These are phyloP conservation scores for Nicotiana rustica DNA, from an alignment of 305 asterid genomes.

Conservation along the genomic window DNA sequence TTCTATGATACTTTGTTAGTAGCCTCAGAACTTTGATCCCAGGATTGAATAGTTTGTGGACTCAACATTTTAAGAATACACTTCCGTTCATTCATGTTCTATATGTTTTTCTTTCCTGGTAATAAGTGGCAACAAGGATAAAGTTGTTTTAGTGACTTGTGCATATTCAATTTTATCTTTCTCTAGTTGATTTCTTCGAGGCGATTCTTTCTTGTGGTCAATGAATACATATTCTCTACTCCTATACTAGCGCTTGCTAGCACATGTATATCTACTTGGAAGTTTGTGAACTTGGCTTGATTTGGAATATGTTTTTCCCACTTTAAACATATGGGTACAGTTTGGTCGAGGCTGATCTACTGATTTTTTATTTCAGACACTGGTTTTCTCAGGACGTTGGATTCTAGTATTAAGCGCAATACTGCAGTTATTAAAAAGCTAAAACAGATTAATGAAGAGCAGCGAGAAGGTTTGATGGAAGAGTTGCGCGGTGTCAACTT, in stretches of 20 bases:
- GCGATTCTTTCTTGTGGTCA: conserved; percentile 18
- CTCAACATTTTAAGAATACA: not conserved
- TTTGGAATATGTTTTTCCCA: not conserved
- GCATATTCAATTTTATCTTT: not conserved
- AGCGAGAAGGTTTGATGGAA: conserved; percentile 91
- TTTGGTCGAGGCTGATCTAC: conserved; percentile 30
- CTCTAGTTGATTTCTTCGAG: not conserved
- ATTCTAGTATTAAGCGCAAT: conserved; percentile 97
- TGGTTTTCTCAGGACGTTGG: conserved; percentile 92
- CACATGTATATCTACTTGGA: conserved; percentile 8
- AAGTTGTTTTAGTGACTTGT: conserved; percentile 5
- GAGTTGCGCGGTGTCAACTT: conserved; percentile 92
- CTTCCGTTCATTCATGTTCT: not conserved
- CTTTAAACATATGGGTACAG: not conserved
- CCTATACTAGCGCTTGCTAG: conserved; percentile 12
- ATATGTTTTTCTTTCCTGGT: conserved; percentile 20
- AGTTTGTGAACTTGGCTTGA: conserved; percentile 4
- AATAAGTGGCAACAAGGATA: not conserved
- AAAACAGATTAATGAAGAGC: conserved; percentile 97
- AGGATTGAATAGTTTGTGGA: not conserved
- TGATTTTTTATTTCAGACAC: conserved; percentile 63
- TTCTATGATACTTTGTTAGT: conserved; percentile 25
- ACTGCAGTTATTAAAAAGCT: conserved; percentile 97
- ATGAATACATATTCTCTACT: conserved; percentile 6
- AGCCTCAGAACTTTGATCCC: conserved; percentile 15